Conservation (phyloP, 2,329 filamentous ascomycete genomes). For the Cladosporium cucumerinum region DNA sequence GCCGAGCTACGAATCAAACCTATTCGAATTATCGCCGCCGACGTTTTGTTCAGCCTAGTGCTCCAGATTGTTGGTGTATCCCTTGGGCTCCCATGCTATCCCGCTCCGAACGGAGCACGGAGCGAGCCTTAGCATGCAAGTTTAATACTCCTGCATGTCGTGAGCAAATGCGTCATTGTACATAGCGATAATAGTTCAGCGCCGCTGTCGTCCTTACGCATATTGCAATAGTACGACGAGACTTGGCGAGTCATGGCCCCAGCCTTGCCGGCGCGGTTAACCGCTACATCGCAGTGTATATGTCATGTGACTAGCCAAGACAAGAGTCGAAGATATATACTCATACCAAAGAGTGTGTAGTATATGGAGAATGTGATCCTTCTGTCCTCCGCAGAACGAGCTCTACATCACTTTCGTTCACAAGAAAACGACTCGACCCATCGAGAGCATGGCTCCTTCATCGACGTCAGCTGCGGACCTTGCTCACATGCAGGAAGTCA, state of each 20-base stretch:
- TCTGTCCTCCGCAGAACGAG: not conserved
- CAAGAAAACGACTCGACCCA: not conserved
- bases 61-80: not conserved
- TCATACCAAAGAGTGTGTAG: not conserved
- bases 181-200: slow-evolving; percentile 6
- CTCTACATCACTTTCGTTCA: not conserved
- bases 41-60: not conserved
- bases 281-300: slow-evolving; percentile 13
- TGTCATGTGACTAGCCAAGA: slow-evolving; percentile 4
- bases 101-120: slow-evolving; percentile 17
- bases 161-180: slow-evolving; percentile 1
- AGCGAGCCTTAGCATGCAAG: slow-evolving; percentile 14
- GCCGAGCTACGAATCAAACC: not conserved
- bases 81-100: slow-evolving; percentile 3
- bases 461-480: not conserved
- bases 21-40: not conserved
- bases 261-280: slow-evolving; percentile 11
- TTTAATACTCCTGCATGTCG: slow-evolving; percentile 15
- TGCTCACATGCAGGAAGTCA: slow-evolving; percentile 14
- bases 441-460: slow-evolving; percentile 17
- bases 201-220: slow-evolving; percentile 14
- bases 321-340: not conserved
- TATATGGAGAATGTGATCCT: not conserved
- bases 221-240: not conserved
- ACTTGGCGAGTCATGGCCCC: slow-evolving; percentile 4